Evolutionary conservation across 345 rosid species (phyloP), one percentile per base, ranked within the genome.

Genomic region (Citrus maxima): DNA sequence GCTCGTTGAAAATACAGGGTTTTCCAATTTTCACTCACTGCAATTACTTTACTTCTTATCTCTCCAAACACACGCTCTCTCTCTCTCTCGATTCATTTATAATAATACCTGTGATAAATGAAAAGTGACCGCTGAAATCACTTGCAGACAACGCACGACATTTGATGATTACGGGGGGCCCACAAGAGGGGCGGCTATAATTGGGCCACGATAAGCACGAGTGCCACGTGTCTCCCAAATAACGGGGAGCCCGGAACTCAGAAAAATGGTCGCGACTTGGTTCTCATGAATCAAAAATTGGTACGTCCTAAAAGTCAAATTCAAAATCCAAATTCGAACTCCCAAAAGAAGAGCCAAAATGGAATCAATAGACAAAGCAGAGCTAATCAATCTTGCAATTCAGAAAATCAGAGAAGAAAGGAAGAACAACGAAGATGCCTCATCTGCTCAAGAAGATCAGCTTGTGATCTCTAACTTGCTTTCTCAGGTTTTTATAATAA

Each of bases 381-480:
- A 88, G 72, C 88, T 80, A 13, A 67, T 88, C 66, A 81, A 81
- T 73, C 73, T 51, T 70, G 93, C 91, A 40, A 86, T 88, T 80
- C 89, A 87, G 78, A 82, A 86, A 49, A 83, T 91, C 67, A 70
- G 85, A 38, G 82, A 85, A 54, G 95, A 88, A 68, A 85, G 76
- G 59, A 77, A 79, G 71, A 77, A 76, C 61, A 64, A 49, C 78
- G 80, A 80, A 56, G 82, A 83, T 55, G 84, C 51, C 16, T 12
- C 79, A 71, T 75, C 80, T 60, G 85, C 80, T 40, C 60, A 70
- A 4, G 86, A 82, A 21, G 91, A 89, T 54, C 89, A 83, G 37
- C 86, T 78, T 66, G 80, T 90, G 51, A 94, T 93, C 82, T 83
- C 89, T 56, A 81, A 70, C 22, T 83, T 92, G 54, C 86, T 93